Evolutionary conservation across 163 green algal genomes (phyloP).

Genomic region (Coccomyxa subellipsoidea): DNA sequence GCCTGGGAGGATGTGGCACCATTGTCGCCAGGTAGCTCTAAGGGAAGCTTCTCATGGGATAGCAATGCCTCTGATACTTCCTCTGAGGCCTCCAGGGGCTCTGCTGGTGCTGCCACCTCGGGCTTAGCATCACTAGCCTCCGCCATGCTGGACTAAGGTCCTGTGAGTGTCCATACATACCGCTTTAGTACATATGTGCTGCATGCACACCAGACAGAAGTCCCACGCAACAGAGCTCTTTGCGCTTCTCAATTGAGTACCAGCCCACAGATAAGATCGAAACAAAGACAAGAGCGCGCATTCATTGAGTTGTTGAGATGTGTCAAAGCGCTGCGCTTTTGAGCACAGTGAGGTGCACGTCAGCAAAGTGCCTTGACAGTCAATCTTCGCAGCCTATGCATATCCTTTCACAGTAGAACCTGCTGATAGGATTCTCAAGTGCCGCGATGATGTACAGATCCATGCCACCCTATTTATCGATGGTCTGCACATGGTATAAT

Average conservation of each 20-base stretch:
- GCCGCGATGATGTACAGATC: background rate
- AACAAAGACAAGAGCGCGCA: too few relatives aligned
- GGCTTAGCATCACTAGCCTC: background rate
- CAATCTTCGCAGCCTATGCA: background rate
- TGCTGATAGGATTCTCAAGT: constrained; percentile 2
- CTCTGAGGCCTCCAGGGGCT: background rate
- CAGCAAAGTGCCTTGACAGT: background rate
- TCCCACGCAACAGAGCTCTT: too few relatives aligned
- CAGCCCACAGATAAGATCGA: too few relatives aligned
- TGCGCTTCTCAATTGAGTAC: too few relatives aligned
- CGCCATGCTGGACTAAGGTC: background rate
- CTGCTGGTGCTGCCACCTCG: background rate
- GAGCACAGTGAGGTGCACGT: background rate
- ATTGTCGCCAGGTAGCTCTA: background rate
- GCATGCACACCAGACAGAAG: too few relatives aligned
- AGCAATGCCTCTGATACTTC: background rate
- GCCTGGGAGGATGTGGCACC: background rate
- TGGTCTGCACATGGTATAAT: background rate
- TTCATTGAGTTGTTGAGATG: too few relatives aligned
- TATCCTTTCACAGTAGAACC: background rate
- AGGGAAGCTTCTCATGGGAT: background rate
- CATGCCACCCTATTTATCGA: background rate
- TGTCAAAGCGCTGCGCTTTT: background rate
- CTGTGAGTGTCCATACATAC: background rate
- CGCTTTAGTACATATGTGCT: background rate